Evolutionary conservation across 2,329 filamentous ascomycete genomes (phyloP).

Genomic region (Nigrograna mackinnonii): DNA sequence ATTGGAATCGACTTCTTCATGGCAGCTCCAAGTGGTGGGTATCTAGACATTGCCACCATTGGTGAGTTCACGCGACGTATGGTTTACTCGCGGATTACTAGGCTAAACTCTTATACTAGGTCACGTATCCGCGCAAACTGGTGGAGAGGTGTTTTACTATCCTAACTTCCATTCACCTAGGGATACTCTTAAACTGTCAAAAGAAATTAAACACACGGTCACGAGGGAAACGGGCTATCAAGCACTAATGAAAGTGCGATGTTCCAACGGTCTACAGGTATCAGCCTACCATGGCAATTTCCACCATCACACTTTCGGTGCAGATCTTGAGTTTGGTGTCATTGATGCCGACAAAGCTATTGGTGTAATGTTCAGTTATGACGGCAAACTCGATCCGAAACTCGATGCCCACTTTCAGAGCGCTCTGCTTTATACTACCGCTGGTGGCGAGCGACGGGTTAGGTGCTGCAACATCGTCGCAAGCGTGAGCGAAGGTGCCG

Average conservation of each 20-base stretch:
- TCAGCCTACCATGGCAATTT: slow-evolving; percentile 96
- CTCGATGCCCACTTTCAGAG: slow-evolving; percentile 97
- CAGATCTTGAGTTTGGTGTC: slow-evolving; percentile 90
- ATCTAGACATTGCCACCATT: slow-evolving; percentile 90
- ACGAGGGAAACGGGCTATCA: slow-evolving; percentile 93
- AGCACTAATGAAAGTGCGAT: slow-evolving; percentile 96
- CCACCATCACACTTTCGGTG: slow-evolving; percentile 90
- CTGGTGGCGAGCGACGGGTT: slow-evolving; percentile 84
- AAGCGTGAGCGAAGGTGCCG: slow-evolving; percentile 82
- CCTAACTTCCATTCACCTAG: slow-evolving; percentile 91
- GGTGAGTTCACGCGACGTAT: slow-evolving; percentile 54
- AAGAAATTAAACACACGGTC: slow-evolving; percentile 84
- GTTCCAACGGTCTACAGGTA: slow-evolving; percentile 93
- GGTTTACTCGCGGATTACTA: neutral
- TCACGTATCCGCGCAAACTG: slow-evolving; percentile 84
- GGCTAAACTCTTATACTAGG: slow-evolving; percentile 51
- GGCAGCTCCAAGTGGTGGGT: slow-evolving; percentile 85
- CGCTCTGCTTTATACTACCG: slow-evolving; percentile 91
- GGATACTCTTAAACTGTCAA: slow-evolving; percentile 80
- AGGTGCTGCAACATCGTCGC: slow-evolving; percentile 93
- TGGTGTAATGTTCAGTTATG: slow-evolving; percentile 88
- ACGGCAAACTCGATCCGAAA: slow-evolving; percentile 96
- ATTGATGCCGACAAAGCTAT: slow-evolving; percentile 94
- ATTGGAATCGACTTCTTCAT: slow-evolving; percentile 95
- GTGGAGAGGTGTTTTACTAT: slow-evolving; percentile 95